Evolutionary conservation across 2,329 filamentous ascomycete species (phyloP), one percentile per base, ranked within the genome.

Genomic region (Botrytis byssoidea): DNA sequence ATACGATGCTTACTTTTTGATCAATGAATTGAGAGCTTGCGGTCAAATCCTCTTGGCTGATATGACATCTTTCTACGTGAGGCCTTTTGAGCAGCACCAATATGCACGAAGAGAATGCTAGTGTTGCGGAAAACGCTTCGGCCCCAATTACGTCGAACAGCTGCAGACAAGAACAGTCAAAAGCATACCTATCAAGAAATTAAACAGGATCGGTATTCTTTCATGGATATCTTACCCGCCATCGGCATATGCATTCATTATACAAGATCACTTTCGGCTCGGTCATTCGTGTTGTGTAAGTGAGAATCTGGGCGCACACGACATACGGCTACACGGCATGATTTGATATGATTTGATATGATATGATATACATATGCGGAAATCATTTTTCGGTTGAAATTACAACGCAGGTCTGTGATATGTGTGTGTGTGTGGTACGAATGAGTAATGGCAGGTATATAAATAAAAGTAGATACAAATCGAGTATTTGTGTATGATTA

Each of bases 1-100:
- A 71, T 71, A 71, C 42, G 10, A 71, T 71, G 32, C 69, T 71
- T 65, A 65, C 44, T 64, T 48, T 71, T 25, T 61, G 40, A 29
- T 37, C 12, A 35, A 70, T 63, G 9, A 70, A 44, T 70, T 46
- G 59, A 64, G 51, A 16, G 20, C 12, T 16, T n/a, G 22, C 37
- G 10, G 40, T 25, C 57, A 48, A 40, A 1, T 8, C 4, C 7
- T 42, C 25, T 42, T 42, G 35, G 35, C 37, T 61, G 9, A 14
- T 16, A 42, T 40, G 16, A 14, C 4, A 55, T 20, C n/a, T 29
- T 42, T 32, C 66, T 42, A 14, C 12, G 55, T 29, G 37, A 1
- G 9, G 35, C 66, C 37, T 57, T 42, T 32, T 42, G 12, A 42
- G 66, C 66, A 32, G 66, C 37, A 32, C 10, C n/a, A 9, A 42